phyloP scores from a whole-genome alignment of 495 filamentous ascomycete species.

The Amphirosellinia nigrospora region DNA sequence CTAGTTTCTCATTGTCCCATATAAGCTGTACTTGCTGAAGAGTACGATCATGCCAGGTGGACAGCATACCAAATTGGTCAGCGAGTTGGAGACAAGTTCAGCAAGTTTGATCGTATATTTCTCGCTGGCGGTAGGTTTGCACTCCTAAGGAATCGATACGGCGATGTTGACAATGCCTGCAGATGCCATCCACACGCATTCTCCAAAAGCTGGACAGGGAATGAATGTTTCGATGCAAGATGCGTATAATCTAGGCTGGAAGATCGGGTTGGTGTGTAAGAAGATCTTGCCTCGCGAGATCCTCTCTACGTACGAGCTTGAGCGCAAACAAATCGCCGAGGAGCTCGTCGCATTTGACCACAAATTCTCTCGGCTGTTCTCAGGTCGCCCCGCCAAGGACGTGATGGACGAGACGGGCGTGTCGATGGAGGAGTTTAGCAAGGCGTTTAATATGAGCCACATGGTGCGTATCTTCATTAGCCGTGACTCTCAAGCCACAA shows the following conservation, averaged over 20 bases:
- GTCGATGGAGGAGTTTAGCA: slow-evolving; percentile 53
- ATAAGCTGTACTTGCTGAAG: slow-evolving; percentile 6
- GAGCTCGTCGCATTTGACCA: slow-evolving; percentile 77
- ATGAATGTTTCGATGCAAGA: slow-evolving; percentile 77
- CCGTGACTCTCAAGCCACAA: background rate
- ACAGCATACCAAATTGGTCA: slow-evolving; percentile 71
- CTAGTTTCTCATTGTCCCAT: background rate
- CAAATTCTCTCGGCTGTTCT: slow-evolving; percentile 58
- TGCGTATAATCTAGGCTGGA: slow-evolving; percentile 78
- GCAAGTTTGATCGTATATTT: slow-evolving; percentile 65
- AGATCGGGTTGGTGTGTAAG: slow-evolving; percentile 66
- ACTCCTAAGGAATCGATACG: background rate
- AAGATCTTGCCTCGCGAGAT: slow-evolving; percentile 58
- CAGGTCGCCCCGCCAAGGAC: slow-evolving; percentile 51
- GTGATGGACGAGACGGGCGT: slow-evolving; percentile 50
- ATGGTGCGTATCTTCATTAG: slow-evolving; percentile 27
- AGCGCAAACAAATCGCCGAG: slow-evolving; percentile 71
- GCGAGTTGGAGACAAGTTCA: slow-evolving; percentile 70
- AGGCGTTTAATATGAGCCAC: slow-evolving; percentile 46
- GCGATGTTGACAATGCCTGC: slow-evolving; percentile 13
- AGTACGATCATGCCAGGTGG: slow-evolving; percentile 35
- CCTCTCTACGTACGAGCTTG: slow-evolving; percentile 72
- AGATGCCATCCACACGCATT: slow-evolving; percentile 68
- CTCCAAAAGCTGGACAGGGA: slow-evolving; percentile 75
- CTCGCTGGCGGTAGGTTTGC: slow-evolving; percentile 57